Evolutionary conservation across 1,139 yeast genomes (phyloP).

Genomic region (Saccharomyces hybrid): DNA sequence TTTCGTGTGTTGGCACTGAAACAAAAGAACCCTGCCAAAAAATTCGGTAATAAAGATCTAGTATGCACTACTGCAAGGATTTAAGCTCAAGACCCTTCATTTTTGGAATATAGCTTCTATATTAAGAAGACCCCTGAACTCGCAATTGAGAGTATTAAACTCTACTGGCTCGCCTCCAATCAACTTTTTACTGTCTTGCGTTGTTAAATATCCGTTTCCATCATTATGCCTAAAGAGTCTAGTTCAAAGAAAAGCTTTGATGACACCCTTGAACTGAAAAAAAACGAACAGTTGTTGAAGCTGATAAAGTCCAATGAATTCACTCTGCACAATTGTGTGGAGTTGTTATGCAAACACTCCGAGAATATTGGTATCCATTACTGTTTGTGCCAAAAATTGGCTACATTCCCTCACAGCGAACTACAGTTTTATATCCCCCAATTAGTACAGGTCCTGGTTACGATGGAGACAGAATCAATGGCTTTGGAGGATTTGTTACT

Average conservation of each 20-base stretch:
- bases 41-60: not conserved
- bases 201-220: not conserved
- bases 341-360: conserved; percentile 52
- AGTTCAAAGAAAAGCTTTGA: not conserved
- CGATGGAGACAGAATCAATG: conserved; percentile 84
- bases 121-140: not conserved
- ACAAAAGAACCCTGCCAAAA: not conserved
- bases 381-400: conserved; percentile 56
- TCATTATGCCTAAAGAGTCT: not conserved
- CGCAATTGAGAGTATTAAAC: too few relatives aligned
- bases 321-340: conserved; percentile 59
- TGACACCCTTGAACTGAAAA: conserved; percentile 1
- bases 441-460: conserved; percentile 70
- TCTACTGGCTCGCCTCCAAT: not conserved
- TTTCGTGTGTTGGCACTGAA: not conserved
- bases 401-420: conserved; percentile 56
- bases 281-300: conserved; percentile 40
- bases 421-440: conserved; percentile 89
- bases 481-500: conserved; percentile 79
- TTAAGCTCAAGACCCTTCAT: not conserved
- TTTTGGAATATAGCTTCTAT: not conserved
- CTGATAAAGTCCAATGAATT: conserved; percentile 53
- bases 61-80: not conserved
- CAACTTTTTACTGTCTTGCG: not conserved
- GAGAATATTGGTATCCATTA: conserved; percentile 75